A percentile compares a stretch with the other conserved stretches of the same genome.
These are phyloP conservation scores for Botrytis galanthina DNA, from an alignment of 2,329 filamentous ascomycete species.

Conservation along the genomic window DNA sequence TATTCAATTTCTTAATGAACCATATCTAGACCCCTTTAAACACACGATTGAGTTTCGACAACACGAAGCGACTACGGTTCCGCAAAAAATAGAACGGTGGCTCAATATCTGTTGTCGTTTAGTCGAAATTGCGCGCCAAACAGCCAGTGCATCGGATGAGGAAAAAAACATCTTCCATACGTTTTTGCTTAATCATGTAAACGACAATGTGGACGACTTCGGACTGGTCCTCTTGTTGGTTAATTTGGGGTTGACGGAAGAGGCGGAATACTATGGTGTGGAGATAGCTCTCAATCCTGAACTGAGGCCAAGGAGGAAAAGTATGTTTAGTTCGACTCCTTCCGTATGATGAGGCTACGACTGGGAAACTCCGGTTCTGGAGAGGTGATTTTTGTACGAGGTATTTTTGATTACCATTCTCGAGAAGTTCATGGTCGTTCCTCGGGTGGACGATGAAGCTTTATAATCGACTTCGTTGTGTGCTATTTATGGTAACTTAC, in stretches of 20 bases:
- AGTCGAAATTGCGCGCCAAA: conserved; percentile 21
- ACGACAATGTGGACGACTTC: not conserved
- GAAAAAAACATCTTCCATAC: not conserved
- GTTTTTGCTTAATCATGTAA: not conserved
- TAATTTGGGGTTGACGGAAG: not conserved
- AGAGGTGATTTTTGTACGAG: not conserved
- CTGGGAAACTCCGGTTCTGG: not conserved
- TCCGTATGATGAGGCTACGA: not conserved
- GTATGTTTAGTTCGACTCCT: not conserved
- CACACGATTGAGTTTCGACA: conserved; percentile 33
- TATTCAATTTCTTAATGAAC: not conserved
- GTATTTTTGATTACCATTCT: not conserved
- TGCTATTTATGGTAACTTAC: not conserved
- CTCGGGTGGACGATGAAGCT: not conserved
- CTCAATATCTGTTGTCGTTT: conserved; percentile 24
- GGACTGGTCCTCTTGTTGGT: conserved; percentile 1
- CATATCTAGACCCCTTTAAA: conserved; percentile 7
- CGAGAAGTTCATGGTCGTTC: not conserved
- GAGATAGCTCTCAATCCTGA: not conserved
- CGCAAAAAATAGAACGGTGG: conserved; percentile 25
- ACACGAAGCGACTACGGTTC: conserved; percentile 27
- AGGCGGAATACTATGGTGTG: conserved; percentile 1
- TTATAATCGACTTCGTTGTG: too few relatives aligned
- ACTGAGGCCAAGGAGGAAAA: not conserved
- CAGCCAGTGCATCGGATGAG: not conserved